Conservation (phyloP, 2,329 filamentous ascomycete species). For the Talaromyces sp. region DNA sequence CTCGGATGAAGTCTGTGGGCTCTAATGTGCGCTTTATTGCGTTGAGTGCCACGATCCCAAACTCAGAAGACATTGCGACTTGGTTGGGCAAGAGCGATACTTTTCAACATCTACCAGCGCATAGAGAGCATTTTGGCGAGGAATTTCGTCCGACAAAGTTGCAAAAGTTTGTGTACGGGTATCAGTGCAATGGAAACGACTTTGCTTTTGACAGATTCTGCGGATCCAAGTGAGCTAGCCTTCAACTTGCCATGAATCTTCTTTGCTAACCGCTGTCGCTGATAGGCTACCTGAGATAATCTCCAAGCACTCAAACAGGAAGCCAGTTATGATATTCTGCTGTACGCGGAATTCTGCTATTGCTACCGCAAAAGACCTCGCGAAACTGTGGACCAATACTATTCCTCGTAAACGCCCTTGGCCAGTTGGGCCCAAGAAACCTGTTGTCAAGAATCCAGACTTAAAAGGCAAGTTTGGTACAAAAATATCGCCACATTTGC, state of each 20-base stretch:
- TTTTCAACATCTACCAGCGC: constrained; percentile 59
- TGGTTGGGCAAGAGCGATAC: constrained; percentile 68
- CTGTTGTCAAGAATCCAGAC: constrained; percentile 55
- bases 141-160: constrained; percentile 74
- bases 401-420: constrained; percentile 54
- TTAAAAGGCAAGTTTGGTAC: constrained; percentile 47
- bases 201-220: constrained; percentile 71
- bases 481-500: neutral
- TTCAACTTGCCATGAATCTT: neutral
- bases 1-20: constrained; percentile 77
- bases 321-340: constrained; percentile 81
- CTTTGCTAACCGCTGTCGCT: neutral
- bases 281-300: constrained; percentile 62
- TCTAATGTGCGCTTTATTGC: constrained; percentile 74
- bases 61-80: constrained; percentile 70
- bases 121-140: constrained; percentile 67
- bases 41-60: constrained; percentile 77
- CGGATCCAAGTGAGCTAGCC: constrained; percentile 48
- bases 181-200: constrained; percentile 60
- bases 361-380: constrained; percentile 62
- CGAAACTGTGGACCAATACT: constrained; percentile 58
- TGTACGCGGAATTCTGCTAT: constrained; percentile 68
- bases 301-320: constrained; percentile 59
- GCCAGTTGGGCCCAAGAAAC: constrained; percentile 50
- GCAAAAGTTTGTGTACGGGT: constrained; percentile 72